phyloP scores from a whole-genome alignment of 345 rosid genomes.

The Arabis hirsuta region DNA sequence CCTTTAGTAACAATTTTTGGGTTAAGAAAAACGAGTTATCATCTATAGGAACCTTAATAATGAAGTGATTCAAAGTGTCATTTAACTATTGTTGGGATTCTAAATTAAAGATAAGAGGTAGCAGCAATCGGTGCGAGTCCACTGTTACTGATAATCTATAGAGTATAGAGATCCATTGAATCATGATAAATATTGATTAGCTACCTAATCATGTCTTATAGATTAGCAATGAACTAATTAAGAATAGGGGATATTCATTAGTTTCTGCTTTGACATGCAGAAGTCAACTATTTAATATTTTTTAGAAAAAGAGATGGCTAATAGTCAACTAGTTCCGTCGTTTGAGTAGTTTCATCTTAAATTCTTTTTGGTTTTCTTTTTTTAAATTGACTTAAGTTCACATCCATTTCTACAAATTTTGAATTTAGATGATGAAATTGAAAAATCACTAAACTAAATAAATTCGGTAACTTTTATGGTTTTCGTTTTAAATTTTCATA shows the following conservation, averaged over 20 bases:
- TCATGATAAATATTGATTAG: constrained; percentile 31
- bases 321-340: constrained; percentile 21
- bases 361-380: too few relatives aligned
- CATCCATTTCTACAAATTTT: too few relatives aligned
- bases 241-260: constrained; percentile 29
- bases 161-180: constrained; percentile 19
- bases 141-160: constrained; percentile 15
- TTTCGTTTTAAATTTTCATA: too few relatives aligned
- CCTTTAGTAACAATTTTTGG: not conserved
- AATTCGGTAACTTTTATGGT: too few relatives aligned
- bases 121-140: constrained; percentile 16
- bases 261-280: constrained; percentile 35
- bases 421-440: too few relatives aligned
- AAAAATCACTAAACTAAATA: too few relatives aligned
- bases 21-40: not conserved
- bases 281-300: constrained; percentile 31
- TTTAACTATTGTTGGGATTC: constrained; percentile 12
- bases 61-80: constrained; percentile 6
- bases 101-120: constrained; percentile 23
- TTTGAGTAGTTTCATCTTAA: too few relatives aligned
- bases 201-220: constrained; percentile 34
- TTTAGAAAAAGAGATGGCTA: constrained; percentile 14
- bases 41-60: constrained; percentile 9
- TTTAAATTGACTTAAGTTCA: too few relatives aligned
- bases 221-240: constrained; percentile 33